Evolutionary conservation across 1,284 basidiomycete species (phyloP).

Genomic region (Xanthoconium separans): DNA sequence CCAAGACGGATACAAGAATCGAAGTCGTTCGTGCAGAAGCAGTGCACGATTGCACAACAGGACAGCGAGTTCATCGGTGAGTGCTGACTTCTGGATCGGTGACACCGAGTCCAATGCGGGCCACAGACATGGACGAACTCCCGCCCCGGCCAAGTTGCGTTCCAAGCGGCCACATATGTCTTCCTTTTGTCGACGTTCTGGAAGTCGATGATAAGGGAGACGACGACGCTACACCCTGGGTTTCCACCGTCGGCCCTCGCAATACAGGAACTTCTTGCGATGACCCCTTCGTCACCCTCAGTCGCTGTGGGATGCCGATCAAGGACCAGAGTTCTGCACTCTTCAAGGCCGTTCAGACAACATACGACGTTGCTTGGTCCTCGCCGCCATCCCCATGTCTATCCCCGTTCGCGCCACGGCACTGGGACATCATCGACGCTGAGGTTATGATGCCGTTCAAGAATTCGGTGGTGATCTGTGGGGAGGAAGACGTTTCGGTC

Average conservation of each 20-base stretch:
- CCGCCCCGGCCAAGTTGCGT: slow-evolving; percentile 4
- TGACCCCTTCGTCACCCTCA: neutral
- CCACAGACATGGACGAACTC: neutral
- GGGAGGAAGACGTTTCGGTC: no score
- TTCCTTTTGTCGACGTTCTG: neutral
- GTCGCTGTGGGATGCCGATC: neutral
- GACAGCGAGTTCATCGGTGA: neutral
- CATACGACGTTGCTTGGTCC: neutral
- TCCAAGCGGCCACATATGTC: neutral
- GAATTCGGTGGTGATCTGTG: neutral
- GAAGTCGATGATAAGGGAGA: neutral
- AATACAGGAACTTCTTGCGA: neutral
- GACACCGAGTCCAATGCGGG: neutral
- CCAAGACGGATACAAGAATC: no score
- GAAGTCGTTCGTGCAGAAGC: neutral
- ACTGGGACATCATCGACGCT: neutral
- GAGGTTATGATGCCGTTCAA: neutral
- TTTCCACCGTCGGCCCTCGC: neutral
- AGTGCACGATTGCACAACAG: neutral
- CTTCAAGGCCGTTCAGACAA: neutral
- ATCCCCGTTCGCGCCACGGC: slow-evolving; percentile 8
- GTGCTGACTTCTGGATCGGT: no score
- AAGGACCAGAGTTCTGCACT: neutral
- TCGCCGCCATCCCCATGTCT: neutral
- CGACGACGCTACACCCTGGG: neutral